Evolutionary conservation across 257 asterid genomes (phyloP).

Genomic region (Nyctanthes arbortristis): DNA sequence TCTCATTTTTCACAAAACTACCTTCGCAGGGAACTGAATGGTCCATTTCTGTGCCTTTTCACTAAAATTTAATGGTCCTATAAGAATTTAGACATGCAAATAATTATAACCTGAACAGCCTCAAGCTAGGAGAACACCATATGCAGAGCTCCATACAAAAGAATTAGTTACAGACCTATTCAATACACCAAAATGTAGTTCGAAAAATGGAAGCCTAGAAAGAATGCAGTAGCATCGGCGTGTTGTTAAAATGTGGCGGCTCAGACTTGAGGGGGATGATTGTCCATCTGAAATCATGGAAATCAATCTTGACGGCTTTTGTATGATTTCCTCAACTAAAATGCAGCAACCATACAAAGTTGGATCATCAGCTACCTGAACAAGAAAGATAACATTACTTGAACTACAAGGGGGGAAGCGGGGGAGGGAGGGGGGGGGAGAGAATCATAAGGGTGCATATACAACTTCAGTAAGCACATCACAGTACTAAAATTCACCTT

Average conservation of each 20-base stretch:
- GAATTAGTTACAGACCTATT: conserved; percentile 57
- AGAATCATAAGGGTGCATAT: not conserved
- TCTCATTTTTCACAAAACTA: not conserved
- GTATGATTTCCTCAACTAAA: conserved; percentile 91
- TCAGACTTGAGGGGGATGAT: conserved; percentile 49
- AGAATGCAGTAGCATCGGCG: conserved; percentile 97
- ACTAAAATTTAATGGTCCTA: not conserved
- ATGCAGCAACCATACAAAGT: conserved; percentile 98
- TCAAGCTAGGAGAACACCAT: conserved; percentile 19
- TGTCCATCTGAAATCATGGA: conserved; percentile 75
- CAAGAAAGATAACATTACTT: conserved; percentile 18
- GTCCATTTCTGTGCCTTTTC: conserved; percentile 10
- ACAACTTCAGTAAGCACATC: conserved; percentile 1
- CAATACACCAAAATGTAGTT: conserved; percentile 90
- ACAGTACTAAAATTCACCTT: too few relatives aligned
- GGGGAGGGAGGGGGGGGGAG: not conserved
- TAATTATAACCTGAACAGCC: conserved; percentile 15
- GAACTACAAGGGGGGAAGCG: conserved; percentile 1
- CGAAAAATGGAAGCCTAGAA: conserved; percentile 93
- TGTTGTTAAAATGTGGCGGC: conserved; percentile 83
- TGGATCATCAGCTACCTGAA: conserved; percentile 95
- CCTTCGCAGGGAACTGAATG: not conserved
- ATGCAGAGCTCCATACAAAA: not conserved
- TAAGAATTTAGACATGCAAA: conserved; percentile 8
- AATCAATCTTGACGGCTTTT: conserved; percentile 86